Percentiles rank a stretch among this genome's conserved stretches.
Conservation (phyloP, 257 asterid genomes). For the Cynanchum wilfordii region DNA sequence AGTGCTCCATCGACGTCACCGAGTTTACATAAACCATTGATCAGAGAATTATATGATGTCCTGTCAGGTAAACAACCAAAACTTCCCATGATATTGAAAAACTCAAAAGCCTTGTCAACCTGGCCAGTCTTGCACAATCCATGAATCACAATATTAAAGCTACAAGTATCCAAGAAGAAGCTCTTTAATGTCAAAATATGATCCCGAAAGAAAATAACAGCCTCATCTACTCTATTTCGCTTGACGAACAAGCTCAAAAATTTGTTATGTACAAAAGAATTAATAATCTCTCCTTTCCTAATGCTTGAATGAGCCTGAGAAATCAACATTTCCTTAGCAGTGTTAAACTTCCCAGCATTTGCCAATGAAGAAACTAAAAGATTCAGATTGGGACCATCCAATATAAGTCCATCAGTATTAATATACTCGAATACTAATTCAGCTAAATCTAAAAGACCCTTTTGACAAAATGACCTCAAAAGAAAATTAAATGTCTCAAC, state of each 20-base stretch:
- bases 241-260: constrained; percentile 54
- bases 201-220: constrained; percentile 52
- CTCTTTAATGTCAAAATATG: constrained; percentile 50
- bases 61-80: constrained; percentile 62
- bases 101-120: constrained; percentile 56
- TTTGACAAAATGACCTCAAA: constrained; percentile 55
- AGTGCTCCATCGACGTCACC: constrained; percentile 58
- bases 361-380: constrained; percentile 43
- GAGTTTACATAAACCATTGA: constrained; percentile 60
- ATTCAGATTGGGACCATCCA: constrained; percentile 35
- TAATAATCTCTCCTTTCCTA: constrained; percentile 35
- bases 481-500: constrained; percentile 48
- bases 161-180: constrained; percentile 55
- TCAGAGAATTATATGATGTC: constrained; percentile 57
- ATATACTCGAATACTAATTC: constrained; percentile 42
- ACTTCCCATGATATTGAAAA: constrained; percentile 52
- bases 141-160: constrained; percentile 68
- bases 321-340: constrained; percentile 63
- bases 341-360: constrained; percentile 45
- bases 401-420: constrained; percentile 54
- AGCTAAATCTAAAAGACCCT: constrained; percentile 53
- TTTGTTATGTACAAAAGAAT: constrained; percentile 54
- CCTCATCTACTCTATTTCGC: constrained; percentile 52
- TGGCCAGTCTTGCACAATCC: constrained; percentile 68
- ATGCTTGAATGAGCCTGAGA: constrained; percentile 44